Evolutionary conservation across 2,329 filamentous ascomycete species (phyloP), one percentile per base, ranked within the genome.

Genomic region (Coniochaeta prunicola): DNA sequence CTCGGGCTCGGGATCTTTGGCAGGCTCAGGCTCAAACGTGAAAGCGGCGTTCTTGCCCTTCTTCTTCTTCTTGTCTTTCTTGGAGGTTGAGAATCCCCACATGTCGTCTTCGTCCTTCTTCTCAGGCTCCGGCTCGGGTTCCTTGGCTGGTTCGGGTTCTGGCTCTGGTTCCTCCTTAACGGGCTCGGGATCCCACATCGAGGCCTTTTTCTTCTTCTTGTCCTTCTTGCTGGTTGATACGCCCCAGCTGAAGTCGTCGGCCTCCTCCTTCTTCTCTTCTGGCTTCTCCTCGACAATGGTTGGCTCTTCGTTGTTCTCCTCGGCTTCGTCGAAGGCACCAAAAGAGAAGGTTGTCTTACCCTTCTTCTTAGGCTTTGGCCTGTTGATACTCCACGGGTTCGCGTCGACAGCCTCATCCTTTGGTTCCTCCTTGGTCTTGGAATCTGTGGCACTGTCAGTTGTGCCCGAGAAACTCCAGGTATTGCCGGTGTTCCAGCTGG

Each of bases 401-500:
- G 69, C 69, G 19, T 77, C 76, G 17, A 71, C 66, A 13, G 77
- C 72, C 48, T 74, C 70, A 30, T 73, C 74, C 59, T 76, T 58
- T 12, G 48, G 48, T 21, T 56, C 53, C n/a, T 56, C 50, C 28
- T 58, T 57, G 15, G 59, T 13, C 38, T 64, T 61, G 3, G 57
- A 40, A 50, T 50, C 45, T 50, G 45, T 30, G 13, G 45, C 45
- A 50, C 45, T 50, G 15, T 63, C 60, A 40, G 61, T 69, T 56
- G 61, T 45, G 10, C 53, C 28, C 21, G 74, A 71, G 62, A 78
- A 77, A 56, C 72, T 74, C 76, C 74, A 80, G 59, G 55, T 59
- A 58, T 66, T 73, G 50, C 79, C 80, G n/a, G 80, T 78, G 61
- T 73, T 77, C 83, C 84, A 87, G 63, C 77, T 81, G 60, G 79